Base-by-base conservation (phyloP, 352 stramenopile genomes). In the Phytophthora nicotianae region DNA sequence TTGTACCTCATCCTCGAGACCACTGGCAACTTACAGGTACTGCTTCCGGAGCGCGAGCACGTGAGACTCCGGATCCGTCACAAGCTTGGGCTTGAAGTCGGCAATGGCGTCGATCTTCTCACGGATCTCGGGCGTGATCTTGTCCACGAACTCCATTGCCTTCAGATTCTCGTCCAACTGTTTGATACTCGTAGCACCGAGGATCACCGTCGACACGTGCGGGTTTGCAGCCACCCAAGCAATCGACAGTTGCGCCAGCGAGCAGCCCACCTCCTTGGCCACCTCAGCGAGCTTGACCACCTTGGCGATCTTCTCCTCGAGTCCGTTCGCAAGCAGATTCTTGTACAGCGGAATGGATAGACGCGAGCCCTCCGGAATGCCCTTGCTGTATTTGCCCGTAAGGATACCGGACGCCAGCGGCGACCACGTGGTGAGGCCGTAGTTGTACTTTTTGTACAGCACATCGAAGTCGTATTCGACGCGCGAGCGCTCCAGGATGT, bases 321-420 rank as follows among this genome's bases (percentile, higher is more conserved):
- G 45, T 0, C 62, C 80, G 50, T 86, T 68, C 62, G 78, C 67
- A 48, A 75, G 67, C 47, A 79, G 41, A 27, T 75, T 62, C 48
- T 76, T 78, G 58, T 67, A 75, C 35, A 41, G 47, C 11, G 73
- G 66, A 33, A 85, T 72, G 41, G 76, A 86, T 24, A 79, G 42
- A 51, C 69, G 78, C 29, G 68, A 92, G 27, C 74, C 81, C 24
- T 70, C 70, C 5, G 67, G 77, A 33, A 80, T 83, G 19, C 71
- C 79, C 4, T 75, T 76, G 74, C 71, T 83, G 76, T 91, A 91
- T 66, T 92, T 92, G 65, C 79, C 81, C 13, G 84, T 90, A 5
- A 93, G 61, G 6, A 93, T 52, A 20, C 82, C 84, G 16, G 76
- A 86, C 0, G 72, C 75, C 35, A 93, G 65, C 16, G 81, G 82